These are phyloP conservation scores for Neurospora sp. DNA, from an alignment of 495 filamentous ascomycete species.

Conservation along the genomic window DNA sequence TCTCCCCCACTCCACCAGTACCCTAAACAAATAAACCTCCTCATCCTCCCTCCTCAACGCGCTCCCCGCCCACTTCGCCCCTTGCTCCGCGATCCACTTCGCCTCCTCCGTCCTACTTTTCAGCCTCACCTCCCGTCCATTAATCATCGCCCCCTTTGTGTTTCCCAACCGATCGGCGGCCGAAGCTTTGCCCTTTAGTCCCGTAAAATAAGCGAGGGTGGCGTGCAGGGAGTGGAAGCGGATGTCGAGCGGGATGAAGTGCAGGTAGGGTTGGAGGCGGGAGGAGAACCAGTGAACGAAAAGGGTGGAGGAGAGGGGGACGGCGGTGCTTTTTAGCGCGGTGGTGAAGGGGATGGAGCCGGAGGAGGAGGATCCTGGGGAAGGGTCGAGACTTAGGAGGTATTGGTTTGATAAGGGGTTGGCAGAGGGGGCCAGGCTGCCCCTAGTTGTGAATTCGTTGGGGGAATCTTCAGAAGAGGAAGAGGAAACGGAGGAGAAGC, in stretches of 20 bases:
- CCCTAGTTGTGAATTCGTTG: background rate
- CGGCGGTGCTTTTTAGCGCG: slow-evolving; percentile 38
- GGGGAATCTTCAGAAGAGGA: background rate
- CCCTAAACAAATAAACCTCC: slow-evolving; percentile 71
- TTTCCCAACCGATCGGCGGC: background rate
- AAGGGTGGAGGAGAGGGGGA: slow-evolving; percentile 54
- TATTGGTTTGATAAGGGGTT: slow-evolving; percentile 28
- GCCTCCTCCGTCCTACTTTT: slow-evolving; percentile 27
- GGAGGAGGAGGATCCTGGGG: background rate
- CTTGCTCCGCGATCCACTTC: slow-evolving; percentile 55
- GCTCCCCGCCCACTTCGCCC: slow-evolving; percentile 51
- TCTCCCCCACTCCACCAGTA: slow-evolving; percentile 67
- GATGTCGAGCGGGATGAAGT: slow-evolving; percentile 68
- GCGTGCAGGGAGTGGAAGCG: slow-evolving; percentile 55
- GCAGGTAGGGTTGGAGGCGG: slow-evolving; percentile 60
- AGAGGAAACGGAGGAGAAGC: slow-evolving; percentile 14
- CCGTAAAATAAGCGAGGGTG: slow-evolving; percentile 54
- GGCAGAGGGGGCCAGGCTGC: background rate
- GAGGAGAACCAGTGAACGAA: slow-evolving; percentile 71
- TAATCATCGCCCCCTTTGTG: slow-evolving; percentile 23
- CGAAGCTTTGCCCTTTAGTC: slow-evolving; percentile 14
- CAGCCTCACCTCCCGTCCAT: slow-evolving; percentile 36
- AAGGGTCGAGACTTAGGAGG: slow-evolving; percentile 52
- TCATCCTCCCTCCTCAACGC: slow-evolving; percentile 70
- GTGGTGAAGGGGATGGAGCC: slow-evolving; percentile 21